Evolutionary conservation across 306 rosid genomes (phyloP), one percentile per base, ranked within the genome.

Genomic region (Hippophae rhamnoides): DNA sequence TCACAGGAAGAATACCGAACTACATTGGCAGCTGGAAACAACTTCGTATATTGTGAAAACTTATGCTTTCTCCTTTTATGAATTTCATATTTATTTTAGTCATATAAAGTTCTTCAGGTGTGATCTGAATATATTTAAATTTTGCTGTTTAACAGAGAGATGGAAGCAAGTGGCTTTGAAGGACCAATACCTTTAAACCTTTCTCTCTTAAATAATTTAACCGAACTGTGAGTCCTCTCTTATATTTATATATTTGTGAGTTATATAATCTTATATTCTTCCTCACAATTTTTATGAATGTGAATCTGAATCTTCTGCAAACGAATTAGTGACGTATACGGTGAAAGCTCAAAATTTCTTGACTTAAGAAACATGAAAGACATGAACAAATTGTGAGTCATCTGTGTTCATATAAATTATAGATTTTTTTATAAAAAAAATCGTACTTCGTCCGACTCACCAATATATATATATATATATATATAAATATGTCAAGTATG

Each of bases 181-280:
- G 79, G 79, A 14, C 74, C 79, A 12, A 59, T 74, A 59, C 79
- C 79, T 8, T 43, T 66, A 13, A 64, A 41, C 31, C 46, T 74
- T 58, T 69, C 71, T 59, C 27, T 41, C 45, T 10, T 64, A n/a
- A 53, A 13, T 54, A 43, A 54, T 14, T 54, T 74, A 49, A 47
- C 27, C 1, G 10, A 58, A 10, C 55, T 74, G 79, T 74, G 58
- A 74, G 74, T 69, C 18, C 7, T 54, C 23, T 2, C 38, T 38
- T 48, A 51, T 18, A 43, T 43, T n/a, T 43, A 43, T 23, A 18
- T 43, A 9, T 5, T 23, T 62, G 25, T 13, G 5, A 25, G 40
- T 47, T 13, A 13, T 50, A 8, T 47, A 7, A 41, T 61, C 25
- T 43, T 52, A 26, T 52, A 13, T 10, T 41, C 67, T 3, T 9